Conservation (phyloP, 306 rosid species). For the Casuarina cunninghamiana region DNA sequence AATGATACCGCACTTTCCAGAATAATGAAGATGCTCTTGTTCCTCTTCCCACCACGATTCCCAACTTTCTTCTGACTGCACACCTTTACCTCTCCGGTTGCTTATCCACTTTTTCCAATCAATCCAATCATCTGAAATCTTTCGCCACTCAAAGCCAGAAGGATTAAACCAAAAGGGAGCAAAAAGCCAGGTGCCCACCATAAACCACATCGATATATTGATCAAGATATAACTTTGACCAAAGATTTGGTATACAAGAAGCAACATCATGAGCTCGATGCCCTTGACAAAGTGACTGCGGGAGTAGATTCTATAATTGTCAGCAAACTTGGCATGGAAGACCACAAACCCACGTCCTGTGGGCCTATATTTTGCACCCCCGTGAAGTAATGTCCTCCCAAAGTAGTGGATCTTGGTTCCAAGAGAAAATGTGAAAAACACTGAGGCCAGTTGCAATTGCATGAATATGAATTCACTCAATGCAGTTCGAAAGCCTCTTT, state of each 20-base stretch:
- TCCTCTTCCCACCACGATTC: constrained; percentile 99
- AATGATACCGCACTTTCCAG: constrained; percentile 79
- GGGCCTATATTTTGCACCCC: constrained; percentile 95
- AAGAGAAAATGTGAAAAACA: constrained; percentile 93
- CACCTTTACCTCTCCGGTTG: constrained; percentile 91
- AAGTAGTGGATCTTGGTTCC: constrained; percentile 96
- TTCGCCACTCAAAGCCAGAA: no score
- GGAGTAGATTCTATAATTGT: constrained; percentile 92
- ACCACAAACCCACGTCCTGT: constrained; percentile 98
- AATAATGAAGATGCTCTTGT: constrained; percentile 88
- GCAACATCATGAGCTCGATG: no score
- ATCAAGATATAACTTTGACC: no score
- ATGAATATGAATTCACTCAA: constrained; percentile 89
- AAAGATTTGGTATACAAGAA: no score
- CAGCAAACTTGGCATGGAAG: constrained; percentile 98
- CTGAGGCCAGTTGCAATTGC: constrained; percentile 96
- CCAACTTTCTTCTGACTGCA: constrained; percentile 92
- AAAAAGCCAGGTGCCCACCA: no score
- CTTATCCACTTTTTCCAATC: constrained; percentile 99
- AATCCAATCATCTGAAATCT: no score
- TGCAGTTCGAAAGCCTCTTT: constrained; percentile 95
- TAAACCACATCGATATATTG: no score
- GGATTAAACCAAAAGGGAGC: no score
- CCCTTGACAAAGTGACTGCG: no score
- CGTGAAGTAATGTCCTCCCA: constrained; percentile 96